Conservation (phyloP, 352 stramenopile genomes). For the Globisporangium perplexum region DNA sequence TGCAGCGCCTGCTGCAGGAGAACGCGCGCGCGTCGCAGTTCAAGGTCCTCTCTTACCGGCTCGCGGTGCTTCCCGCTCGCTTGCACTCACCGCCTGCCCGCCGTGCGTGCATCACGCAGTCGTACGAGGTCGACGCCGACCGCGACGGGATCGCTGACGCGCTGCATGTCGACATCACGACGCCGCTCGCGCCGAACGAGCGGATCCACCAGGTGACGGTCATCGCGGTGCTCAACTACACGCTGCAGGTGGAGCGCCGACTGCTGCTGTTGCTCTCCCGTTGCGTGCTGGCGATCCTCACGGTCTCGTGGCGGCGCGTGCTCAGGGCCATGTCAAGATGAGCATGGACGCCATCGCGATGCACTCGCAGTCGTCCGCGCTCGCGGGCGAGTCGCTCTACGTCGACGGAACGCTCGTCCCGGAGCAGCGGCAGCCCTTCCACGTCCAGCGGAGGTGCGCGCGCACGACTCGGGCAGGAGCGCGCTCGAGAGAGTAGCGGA, state of each 20-base stretch:
- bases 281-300: no score
- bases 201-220: slow-evolving; percentile 38
- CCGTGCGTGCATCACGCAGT: slow-evolving; percentile 18
- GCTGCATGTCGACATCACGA: slow-evolving; percentile 45
- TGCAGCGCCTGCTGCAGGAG: slow-evolving; percentile 40
- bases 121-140: slow-evolving; percentile 44
- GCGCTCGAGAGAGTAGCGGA: no score
- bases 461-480: no score
- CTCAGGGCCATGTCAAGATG: slow-evolving; percentile 35
- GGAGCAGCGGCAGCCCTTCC: slow-evolving; percentile 35
- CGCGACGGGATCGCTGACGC: slow-evolving; percentile 41
- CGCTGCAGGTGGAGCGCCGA: slow-evolving; percentile 36
- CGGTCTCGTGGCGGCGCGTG: not conserved
- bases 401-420: slow-evolving; percentile 63
- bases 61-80: no score
- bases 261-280: no score
- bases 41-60: slow-evolving; percentile 18
- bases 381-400: slow-evolving; percentile 28
- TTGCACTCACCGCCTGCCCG: no score
- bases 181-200: slow-evolving; percentile 39
- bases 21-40: slow-evolving; percentile 30
- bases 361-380: slow-evolving; percentile 26
- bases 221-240: slow-evolving; percentile 58
- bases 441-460: slow-evolving; percentile 32
- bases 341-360: slow-evolving; percentile 63